These are phyloP conservation scores for Dryas alaskensis DNA, from an alignment of 306 rosid genomes.

Conservation along the genomic window DNA sequence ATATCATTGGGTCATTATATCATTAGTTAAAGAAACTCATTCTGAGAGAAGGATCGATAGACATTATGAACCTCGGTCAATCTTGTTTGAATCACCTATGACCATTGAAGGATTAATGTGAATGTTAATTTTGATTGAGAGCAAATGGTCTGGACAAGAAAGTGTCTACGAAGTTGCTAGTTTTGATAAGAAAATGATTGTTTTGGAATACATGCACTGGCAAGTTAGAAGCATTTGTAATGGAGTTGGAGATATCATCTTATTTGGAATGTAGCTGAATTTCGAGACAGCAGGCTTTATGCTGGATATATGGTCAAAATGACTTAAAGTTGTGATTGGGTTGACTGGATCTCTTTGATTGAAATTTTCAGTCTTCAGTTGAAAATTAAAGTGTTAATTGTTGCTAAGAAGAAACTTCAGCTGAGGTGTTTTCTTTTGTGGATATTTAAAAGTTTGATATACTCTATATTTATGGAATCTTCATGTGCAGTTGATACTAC, in stretches of 20 bases:
- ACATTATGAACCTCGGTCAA: not conserved
- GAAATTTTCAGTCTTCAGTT: not conserved
- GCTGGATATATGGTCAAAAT: not conserved
- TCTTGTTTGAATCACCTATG: constrained; percentile 1
- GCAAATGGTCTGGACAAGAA: not conserved
- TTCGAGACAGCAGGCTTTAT: not conserved
- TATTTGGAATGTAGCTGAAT: not conserved
- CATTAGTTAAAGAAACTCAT: not conserved
- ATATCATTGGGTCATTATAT: not conserved
- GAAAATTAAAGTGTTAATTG: not conserved
- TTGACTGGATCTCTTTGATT: not conserved
- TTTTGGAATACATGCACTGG: not conserved
- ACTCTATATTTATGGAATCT: not conserved
- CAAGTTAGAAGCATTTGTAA: not conserved
- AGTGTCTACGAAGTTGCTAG: not conserved
- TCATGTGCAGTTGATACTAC: not conserved
- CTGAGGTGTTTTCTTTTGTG: not conserved
- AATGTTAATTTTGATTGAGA: not conserved
- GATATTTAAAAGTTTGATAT: too few species aligned
- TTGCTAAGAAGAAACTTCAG: not conserved
- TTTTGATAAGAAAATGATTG: not conserved
- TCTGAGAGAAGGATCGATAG: not conserved
- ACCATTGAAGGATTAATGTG: not conserved
- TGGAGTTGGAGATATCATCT: not conserved
- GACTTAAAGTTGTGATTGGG: not conserved